phyloP scores from a whole-genome alignment of 352 stramenopile species.

The Globisporangium solare region DNA sequence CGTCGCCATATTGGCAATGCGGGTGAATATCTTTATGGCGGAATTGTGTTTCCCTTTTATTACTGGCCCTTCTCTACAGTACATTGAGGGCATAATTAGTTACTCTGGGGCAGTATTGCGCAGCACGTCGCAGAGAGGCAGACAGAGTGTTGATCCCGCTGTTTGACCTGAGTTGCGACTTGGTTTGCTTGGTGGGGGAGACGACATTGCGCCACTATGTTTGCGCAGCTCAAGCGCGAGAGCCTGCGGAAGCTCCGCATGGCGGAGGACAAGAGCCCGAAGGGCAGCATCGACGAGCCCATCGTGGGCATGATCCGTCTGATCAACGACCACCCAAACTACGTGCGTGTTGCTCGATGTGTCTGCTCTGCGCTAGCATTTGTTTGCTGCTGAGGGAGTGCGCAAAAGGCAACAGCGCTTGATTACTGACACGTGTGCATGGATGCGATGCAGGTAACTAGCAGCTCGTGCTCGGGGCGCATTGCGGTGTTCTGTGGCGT shows the following conservation, averaged over 20 bases:
- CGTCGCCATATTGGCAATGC: too few species aligned
- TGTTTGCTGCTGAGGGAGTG: background rate
- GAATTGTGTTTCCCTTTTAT: too few species aligned
- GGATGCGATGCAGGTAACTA: constrained; percentile 62
- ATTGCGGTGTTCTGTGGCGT: constrained; percentile 84
- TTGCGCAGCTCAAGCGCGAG: constrained; percentile 84
- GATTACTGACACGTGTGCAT: background rate
- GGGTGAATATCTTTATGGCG: too few species aligned
- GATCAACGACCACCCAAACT: constrained; percentile 85
- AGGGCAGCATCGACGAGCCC: constrained; percentile 86
- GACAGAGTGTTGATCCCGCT: too few species aligned
- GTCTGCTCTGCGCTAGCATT: background rate
- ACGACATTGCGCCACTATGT: constrained; percentile 25
- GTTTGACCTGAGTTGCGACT: too few species aligned
- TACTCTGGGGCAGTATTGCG: too few species aligned
- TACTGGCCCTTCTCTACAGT: too few species aligned
- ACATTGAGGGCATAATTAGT: too few species aligned
- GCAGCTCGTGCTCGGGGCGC: constrained; percentile 87
- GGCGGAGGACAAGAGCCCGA: constrained; percentile 88
- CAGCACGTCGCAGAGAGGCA: too few species aligned
- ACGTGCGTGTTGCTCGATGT: constrained; percentile 33
- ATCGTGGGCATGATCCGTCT: constrained; percentile 85
- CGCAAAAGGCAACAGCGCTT: background rate
- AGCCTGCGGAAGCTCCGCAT: constrained; percentile 77
- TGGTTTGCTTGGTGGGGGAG: background rate